These are phyloP conservation scores for Didymella segeticola DNA, from an alignment of 2,329 filamentous ascomycete genomes.

Conservation along the genomic window DNA sequence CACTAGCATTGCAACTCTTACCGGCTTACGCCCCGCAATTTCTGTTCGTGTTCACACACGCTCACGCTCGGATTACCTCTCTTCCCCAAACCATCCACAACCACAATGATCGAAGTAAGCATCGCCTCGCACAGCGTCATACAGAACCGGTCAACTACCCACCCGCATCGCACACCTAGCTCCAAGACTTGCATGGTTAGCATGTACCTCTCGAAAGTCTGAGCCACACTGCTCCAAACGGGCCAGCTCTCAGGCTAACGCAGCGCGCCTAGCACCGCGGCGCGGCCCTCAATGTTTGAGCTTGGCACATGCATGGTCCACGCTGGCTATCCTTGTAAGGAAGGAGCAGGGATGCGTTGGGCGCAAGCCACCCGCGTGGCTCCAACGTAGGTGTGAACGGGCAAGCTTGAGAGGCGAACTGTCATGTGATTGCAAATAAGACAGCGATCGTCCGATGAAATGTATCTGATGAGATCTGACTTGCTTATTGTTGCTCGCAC, in stretches of 20 bases:
- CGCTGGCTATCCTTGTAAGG: not conserved
- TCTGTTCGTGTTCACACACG: not conserved
- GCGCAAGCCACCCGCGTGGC: conserved; percentile 11
- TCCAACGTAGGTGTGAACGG: not conserved
- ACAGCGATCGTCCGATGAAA: not conserved
- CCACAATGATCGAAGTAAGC: conserved; percentile 7
- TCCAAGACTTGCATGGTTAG: not conserved
- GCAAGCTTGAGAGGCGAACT: not conserved
- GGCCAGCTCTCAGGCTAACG: conserved; percentile 4
- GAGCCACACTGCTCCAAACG: conserved; percentile 7
- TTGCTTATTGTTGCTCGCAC: not conserved
- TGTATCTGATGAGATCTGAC: not conserved
- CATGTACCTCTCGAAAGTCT: conserved; percentile 21
- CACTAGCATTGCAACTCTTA: not conserved
- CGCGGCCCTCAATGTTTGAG: conserved; percentile 10
- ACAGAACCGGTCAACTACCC: conserved; percentile 11
- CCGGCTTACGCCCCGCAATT: not conserved
- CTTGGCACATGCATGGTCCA: conserved; percentile 5
- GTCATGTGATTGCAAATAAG: not conserved
- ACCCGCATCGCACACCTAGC: not conserved
- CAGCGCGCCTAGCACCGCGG: conserved; percentile 1
- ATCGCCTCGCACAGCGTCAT: conserved; percentile 3
- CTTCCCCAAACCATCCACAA: not conserved
- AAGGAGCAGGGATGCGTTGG: conserved; percentile 1
- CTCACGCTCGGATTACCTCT: not conserved